Base-by-base conservation (phyloP, 106 monocot genomes). In the Apostasia ramifera region DNA sequence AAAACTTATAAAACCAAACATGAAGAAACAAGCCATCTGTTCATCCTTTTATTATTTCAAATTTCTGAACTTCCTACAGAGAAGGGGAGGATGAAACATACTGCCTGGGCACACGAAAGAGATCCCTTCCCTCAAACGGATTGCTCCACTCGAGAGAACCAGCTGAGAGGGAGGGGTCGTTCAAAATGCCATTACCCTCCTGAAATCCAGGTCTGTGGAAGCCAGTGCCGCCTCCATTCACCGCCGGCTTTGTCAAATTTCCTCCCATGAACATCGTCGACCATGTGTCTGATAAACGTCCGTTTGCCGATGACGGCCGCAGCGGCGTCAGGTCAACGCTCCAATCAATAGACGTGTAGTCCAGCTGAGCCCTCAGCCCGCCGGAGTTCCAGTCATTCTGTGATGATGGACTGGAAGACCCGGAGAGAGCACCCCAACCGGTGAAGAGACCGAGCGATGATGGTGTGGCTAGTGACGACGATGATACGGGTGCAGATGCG, bases 261-360 rank as follows among this genome's bases (percentile, higher is more conserved):
- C 70, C 74, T n/a, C 78, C 82, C 77, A 80, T 73, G 59, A 84
- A 79, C 53, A 74, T 67, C 47, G 77, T 68, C 3, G 87, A 77
- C 81, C 92, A 79, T 14, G 84, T 70, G 6, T 68, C 73, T 0
- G 70, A 75, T 43, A 69, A 13, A n/a, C 14, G 2, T 6, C 37
- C 48, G 4, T 37, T 26, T 48, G 8, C 48, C 40, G 53, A 73
- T 48, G 78, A 54, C 14, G 75, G 71, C 1, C 68, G n/a, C 66
- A 44, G 46, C 0, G 79, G 57, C 12, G 81, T 68, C 26, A 66
- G 47, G 45, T 92, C 84, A 8, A 86, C 44, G 75, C 92, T 92
- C 95, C 95, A 97, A 68, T 97, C 95, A 73, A 97, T 83, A 59
- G 76, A 77, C n/a, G 86, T 81, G 64, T 89, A 97, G 72, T 97